These are phyloP conservation scores for Knoxia roxburghii DNA, from an alignment of 257 asterid genomes.

Conservation along the genomic window DNA sequence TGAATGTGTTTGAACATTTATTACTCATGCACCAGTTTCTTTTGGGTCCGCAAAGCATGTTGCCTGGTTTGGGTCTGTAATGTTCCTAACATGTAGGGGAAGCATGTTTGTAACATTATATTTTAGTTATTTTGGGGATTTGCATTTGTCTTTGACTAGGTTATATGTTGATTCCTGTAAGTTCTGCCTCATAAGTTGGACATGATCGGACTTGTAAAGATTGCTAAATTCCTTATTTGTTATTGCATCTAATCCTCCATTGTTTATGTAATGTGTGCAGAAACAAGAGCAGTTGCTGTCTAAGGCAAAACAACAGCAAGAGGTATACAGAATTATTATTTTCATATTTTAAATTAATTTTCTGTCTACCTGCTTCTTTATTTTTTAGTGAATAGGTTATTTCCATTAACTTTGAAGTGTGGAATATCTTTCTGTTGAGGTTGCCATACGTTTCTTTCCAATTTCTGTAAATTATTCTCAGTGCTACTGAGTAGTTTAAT, in stretches of 20 bases:
- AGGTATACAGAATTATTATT: constrained; percentile 43
- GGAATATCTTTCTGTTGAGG: background rate
- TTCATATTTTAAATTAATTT: constrained; percentile 3
- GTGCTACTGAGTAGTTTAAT: background rate
- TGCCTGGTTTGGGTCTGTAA: too few species aligned
- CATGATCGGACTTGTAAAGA: background rate
- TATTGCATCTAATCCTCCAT: background rate
- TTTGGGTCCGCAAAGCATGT: background rate
- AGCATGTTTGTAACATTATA: background rate
- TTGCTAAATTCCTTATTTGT: background rate
- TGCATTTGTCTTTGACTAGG: too few species aligned
- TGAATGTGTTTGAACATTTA: background rate
- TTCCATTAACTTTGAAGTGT: background rate
- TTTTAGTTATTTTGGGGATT: too few species aligned
- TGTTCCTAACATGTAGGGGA: background rate
- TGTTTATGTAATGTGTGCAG: constrained; percentile 36
- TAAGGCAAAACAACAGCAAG: constrained; percentile 64
- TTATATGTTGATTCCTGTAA: background rate
- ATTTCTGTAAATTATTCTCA: background rate
- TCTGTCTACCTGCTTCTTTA: background rate
- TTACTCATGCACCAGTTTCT: background rate
- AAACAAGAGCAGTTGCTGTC: constrained; percentile 54
- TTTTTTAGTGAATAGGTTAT: background rate
- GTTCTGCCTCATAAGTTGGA: background rate
- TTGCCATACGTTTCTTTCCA: background rate